phyloP scores from a whole-genome alignment of 2,329 filamentous ascomycete genomes.

The Fusarium sp. region DNA sequence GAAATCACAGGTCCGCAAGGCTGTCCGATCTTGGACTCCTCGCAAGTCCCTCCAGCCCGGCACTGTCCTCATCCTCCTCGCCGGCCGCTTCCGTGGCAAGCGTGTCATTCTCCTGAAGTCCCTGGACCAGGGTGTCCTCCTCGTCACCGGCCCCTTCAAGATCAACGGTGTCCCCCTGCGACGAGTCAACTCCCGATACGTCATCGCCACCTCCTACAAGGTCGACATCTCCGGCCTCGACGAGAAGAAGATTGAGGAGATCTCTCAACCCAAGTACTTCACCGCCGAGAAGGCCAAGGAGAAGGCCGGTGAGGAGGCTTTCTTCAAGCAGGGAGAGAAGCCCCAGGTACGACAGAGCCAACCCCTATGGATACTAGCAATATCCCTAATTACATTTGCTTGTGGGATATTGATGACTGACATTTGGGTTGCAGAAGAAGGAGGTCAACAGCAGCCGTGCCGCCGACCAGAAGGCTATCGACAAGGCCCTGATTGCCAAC shows the following conservation, averaged over 20 bases:
- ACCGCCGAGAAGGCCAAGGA: constrained; percentile 93
- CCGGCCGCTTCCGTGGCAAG: constrained; percentile 99
- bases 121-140: constrained; percentile 96
- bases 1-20: constrained; percentile 85
- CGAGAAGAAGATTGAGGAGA: constrained; percentile 86
- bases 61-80: constrained; percentile 97
- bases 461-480: constrained; percentile 97
- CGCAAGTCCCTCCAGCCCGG: constrained; percentile 92
- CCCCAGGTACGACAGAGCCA: constrained; percentile 75
- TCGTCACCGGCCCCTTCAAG: constrained; percentile 99
- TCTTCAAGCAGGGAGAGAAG: constrained; percentile 99
- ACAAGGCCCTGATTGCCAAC: constrained; percentile 92
- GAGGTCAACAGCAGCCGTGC: constrained; percentile 89
- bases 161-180: constrained; percentile 99
- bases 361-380: background rate
- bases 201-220: constrained; percentile 89
- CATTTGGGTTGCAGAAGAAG: constrained; percentile 81
- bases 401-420: constrained; percentile 38
- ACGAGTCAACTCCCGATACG: constrained; percentile 92
- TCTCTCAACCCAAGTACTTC: constrained; percentile 88
- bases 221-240: constrained; percentile 88
- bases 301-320: constrained; percentile 97
- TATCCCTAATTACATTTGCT: constrained; percentile 9
- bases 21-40: constrained; percentile 85
- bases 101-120: constrained; percentile 98